A percentile compares a stretch with the other conserved stretches of the same genome.
Conservation (phyloP, 2,329 filamentous ascomycete species). For the Alternaria triticina region DNA sequence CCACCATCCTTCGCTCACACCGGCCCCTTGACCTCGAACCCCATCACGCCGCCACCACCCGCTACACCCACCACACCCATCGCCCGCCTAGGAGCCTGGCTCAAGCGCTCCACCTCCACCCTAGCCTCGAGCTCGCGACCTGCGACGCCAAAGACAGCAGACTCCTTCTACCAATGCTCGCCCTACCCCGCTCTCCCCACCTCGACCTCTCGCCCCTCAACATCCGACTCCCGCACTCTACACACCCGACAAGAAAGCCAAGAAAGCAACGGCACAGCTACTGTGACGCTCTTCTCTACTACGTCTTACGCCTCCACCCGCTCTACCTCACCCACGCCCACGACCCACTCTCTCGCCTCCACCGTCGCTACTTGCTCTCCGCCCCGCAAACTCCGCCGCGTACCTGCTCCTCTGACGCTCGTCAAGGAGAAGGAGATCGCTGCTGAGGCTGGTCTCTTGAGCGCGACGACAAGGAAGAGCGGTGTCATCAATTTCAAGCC, state of each 20-base stretch:
- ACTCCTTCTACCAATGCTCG: conserved; percentile 42
- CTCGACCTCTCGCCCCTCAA: conserved; percentile 26
- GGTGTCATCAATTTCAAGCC: conserved; percentile 30
- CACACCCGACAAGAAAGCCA: conserved; percentile 42
- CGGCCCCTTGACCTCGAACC: conserved; percentile 44
- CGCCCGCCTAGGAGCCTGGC: conserved; percentile 42
- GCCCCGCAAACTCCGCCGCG: conserved; percentile 28
- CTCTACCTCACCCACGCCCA: not conserved
- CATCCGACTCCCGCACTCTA: conserved; percentile 25
- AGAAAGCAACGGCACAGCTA: conserved; percentile 35
- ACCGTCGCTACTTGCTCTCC: conserved; percentile 9
- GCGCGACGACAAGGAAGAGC: conserved; percentile 14
- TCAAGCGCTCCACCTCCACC: conserved; percentile 41
- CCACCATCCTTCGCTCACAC: conserved; percentile 28
- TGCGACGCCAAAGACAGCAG: conserved; percentile 13
- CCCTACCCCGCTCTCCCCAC: conserved; percentile 6
- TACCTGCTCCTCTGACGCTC: conserved; percentile 37
- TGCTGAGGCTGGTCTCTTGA: conserved; percentile 23
- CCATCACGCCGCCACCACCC: conserved; percentile 43
- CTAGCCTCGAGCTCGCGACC: conserved; percentile 24
- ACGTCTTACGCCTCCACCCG: conserved; percentile 20
- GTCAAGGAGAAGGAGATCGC: conserved; percentile 33
- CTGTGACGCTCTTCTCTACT: conserved; percentile 36
- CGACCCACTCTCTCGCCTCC: conserved; percentile 5
- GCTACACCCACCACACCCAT: conserved; percentile 44